Base-by-base conservation (phyloP, 2,329 filamentous ascomycete species). In the Botrytis deweyae region DNA sequence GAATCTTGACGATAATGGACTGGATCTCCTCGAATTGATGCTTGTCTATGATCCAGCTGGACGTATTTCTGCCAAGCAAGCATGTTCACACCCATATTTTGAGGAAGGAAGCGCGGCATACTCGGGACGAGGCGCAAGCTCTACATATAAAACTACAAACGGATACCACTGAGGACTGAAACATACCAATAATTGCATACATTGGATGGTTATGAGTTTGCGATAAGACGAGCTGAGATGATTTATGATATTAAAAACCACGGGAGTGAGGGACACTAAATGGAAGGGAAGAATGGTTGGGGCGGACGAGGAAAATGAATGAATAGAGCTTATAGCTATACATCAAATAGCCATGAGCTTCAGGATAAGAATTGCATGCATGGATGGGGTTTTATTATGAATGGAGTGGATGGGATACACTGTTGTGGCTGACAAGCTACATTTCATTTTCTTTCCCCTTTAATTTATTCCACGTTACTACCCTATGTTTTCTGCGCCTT, bases 1-100 rank as follows among this genome's bases (percentile, higher is more conserved):
- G 62, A 91, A 87, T 72, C 88, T 97, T 65, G 93, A 97, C 77
- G 89, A 92, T 2, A 83, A 87, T 38, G 92, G 92, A 38, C 86
- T 93, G 20, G 90, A 94, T 73, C 86, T 94, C 38, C 83, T 90
- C 20, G 88, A 90, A 80, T 84, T 85, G 80, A 89, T 97, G 85
- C 89, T 97, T 61, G 91, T 95, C 73, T 97, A 95, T 80, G 94
- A 97, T 81, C 94, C 94, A 3, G 93, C 93, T 36, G 90, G 91
- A 71, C 92, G 94, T 76, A 93, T 97, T 78, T 97, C 93, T 10
- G 94, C 95, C 70, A 97, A 97, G 86, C 92, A 94, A 82, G 91
- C 94, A 20, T 93, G 92, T 81, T 87, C 90, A 78, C 94, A 97
- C 81, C 91, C 92, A 14, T 97, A 97, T 85, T 97, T 97, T 81